phyloP scores from a whole-genome alignment of 2,329 filamentous ascomycete genomes.

The Calonectria pseudoreteaudii region DNA sequence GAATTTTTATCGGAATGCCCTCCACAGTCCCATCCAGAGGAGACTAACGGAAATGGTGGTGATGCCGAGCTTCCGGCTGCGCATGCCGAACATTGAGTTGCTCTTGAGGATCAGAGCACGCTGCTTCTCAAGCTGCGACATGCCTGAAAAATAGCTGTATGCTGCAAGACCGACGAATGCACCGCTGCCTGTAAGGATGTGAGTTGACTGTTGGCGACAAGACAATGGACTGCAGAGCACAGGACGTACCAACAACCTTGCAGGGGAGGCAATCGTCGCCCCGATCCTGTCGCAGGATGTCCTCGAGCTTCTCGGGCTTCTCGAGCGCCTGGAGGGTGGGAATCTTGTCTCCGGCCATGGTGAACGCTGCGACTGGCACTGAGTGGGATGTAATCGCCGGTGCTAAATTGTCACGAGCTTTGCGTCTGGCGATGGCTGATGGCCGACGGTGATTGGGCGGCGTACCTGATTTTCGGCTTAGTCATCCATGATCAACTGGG shows the following conservation, averaged over 20 bases:
- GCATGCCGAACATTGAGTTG: conserved; percentile 78
- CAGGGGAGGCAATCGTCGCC: conserved; percentile 78
- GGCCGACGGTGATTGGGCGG: conserved; percentile 35
- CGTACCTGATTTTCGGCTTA: conserved; percentile 31
- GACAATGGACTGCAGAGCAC: conserved; percentile 11
- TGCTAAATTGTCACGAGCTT: conserved; percentile 33
- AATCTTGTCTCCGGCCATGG: conserved; percentile 54
- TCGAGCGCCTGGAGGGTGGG: conserved; percentile 66
- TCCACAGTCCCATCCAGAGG: conserved; percentile 77
- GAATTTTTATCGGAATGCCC: conserved; percentile 62
- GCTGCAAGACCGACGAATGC: conserved; percentile 81
- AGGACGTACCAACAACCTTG: conserved; percentile 73
- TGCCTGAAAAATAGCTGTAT: conserved; percentile 83
- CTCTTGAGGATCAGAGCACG: conserved; percentile 74
- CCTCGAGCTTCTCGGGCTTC: conserved; percentile 71
- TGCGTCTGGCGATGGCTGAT: conserved; percentile 25
- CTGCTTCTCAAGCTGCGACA: conserved; percentile 76
- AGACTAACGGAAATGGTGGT: conserved; percentile 75
- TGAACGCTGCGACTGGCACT: conserved; percentile 16
- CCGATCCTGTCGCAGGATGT: conserved; percentile 66
- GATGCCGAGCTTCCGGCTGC: conserved; percentile 75
- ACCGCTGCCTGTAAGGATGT: conserved; percentile 68
- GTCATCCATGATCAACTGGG: conserved; percentile 34
- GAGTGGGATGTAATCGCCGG: conserved; percentile 2
- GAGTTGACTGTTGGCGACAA: conserved; percentile 16